Evolutionary conservation across 352 stramenopile species (phyloP).

Genomic region (Achlya hypogyna): DNA sequence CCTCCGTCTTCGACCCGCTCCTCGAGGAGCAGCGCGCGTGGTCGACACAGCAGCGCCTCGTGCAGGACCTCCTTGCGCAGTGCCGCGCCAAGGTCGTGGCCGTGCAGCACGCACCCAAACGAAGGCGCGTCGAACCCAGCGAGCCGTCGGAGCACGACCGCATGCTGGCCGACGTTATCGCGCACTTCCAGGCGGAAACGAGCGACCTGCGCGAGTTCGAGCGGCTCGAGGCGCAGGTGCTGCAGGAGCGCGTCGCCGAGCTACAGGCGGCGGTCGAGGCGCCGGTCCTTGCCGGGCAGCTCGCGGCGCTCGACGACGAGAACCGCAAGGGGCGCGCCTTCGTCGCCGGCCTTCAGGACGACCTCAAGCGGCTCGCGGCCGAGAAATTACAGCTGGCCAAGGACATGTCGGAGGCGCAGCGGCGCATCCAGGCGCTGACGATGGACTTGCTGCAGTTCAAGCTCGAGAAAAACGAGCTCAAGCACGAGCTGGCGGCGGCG

Average conservation of each 20-base stretch:
- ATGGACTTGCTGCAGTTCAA: neutral
- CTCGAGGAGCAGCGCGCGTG: neutral
- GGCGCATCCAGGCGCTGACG: neutral
- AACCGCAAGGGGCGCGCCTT: neutral
- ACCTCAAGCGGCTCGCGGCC: neutral
- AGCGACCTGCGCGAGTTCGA: neutral
- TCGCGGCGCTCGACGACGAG: neutral
- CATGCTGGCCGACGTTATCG: neutral
- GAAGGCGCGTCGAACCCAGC: neutral
- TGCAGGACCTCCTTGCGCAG: neutral
- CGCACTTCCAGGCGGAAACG: neutral
- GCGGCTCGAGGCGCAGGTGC: neutral
- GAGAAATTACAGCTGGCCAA: neutral
- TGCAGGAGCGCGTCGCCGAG: neutral
- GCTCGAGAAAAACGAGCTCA: neutral
- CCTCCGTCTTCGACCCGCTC: neutral
- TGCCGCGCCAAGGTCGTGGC: neutral
- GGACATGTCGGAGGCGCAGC: neutral
- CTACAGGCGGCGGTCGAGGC: neutral
- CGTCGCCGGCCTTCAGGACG: neutral
- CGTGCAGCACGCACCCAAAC: neutral
- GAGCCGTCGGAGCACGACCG: neutral
- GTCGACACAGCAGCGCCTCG: neutral
- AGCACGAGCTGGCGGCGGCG: neutral
- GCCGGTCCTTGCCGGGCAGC: neutral